These are phyloP conservation scores for Lentinula guzmanii DNA, from an alignment of 768 basidiomycete genomes.

Conservation along the genomic window DNA sequence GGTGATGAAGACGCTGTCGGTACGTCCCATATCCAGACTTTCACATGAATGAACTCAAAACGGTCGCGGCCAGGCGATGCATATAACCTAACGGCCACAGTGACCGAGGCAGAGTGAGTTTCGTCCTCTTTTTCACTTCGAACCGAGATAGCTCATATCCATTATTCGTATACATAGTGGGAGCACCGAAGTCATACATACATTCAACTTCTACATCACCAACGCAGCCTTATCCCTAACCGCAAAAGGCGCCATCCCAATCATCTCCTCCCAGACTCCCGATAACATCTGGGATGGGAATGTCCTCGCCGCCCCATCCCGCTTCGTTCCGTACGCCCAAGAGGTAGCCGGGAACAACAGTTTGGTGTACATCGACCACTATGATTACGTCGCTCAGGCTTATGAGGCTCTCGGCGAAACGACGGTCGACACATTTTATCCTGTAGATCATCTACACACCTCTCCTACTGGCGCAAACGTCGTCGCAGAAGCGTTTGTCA, in stretches of 20 bases:
- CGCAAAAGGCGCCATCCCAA: constrained; percentile 40
- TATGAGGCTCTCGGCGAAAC: constrained; percentile 32
- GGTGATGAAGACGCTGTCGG: constrained; percentile 36
- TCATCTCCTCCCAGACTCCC: constrained; percentile 44
- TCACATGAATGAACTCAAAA: neutral
- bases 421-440: constrained; percentile 31
- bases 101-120: constrained; percentile 28
- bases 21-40: neutral
- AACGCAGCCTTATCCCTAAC: constrained; percentile 34
- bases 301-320: constrained; percentile 25
- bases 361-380: constrained; percentile 41
- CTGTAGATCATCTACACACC: constrained; percentile 43
- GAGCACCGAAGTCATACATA: constrained; percentile 31
- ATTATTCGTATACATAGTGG: constrained; percentile 20
- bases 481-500: constrained; percentile 42
- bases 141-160: neutral
- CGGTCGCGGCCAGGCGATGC: constrained; percentile 15
- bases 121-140: neutral
- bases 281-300: constrained; percentile 35
- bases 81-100: constrained; percentile 27
- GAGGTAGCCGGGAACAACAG: constrained; percentile 29
- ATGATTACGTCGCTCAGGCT: constrained; percentile 33
- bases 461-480: constrained; percentile 36
- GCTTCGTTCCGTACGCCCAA: constrained; percentile 41
- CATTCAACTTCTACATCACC: constrained; percentile 40